These are phyloP conservation scores for Dactylellina haptotyla DNA, from an alignment of 2,329 filamentous ascomycete genomes.

Conservation along the genomic window DNA sequence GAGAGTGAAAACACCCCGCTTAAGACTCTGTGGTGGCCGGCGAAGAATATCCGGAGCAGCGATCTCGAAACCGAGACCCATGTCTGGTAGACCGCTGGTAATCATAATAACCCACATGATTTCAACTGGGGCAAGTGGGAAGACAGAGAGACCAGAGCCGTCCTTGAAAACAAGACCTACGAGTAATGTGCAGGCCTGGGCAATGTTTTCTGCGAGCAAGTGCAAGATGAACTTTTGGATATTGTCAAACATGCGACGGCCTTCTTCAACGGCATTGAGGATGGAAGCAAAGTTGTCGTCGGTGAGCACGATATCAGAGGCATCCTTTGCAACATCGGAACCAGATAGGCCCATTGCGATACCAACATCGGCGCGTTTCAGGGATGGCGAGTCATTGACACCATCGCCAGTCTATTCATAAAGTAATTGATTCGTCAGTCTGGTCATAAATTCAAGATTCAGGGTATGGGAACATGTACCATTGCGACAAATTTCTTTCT, in stretches of 20 bases:
- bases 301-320: constrained; percentile 74
- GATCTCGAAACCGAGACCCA: constrained; percentile 82
- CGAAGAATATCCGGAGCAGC: constrained; percentile 80
- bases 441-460: neutral
- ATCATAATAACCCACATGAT: constrained; percentile 96
- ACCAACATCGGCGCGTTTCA: constrained; percentile 82
- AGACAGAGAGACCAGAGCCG: constrained; percentile 75
- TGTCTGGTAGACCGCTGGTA: constrained; percentile 81
- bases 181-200: constrained; percentile 81
- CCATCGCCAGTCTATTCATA: constrained; percentile 76
- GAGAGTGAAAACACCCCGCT: constrained; percentile 77
- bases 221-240: constrained; percentile 89
- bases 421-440: neutral
- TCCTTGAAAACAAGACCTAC: constrained; percentile 86
- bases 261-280: constrained; percentile 82
- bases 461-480: constrained; percentile 61
- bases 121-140: constrained; percentile 84
- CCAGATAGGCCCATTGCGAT: constrained; percentile 87
- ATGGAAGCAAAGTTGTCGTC: constrained; percentile 91
- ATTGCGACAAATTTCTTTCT: constrained; percentile 81
- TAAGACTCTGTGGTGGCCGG: constrained; percentile 78
- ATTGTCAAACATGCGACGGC: constrained; percentile 85
- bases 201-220: constrained; percentile 81
- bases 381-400: constrained; percentile 84
- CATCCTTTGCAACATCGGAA: constrained; percentile 83